phyloP scores from a whole-genome alignment of 805 yeast genomes.

The Kodamaea leandrae region DNA sequence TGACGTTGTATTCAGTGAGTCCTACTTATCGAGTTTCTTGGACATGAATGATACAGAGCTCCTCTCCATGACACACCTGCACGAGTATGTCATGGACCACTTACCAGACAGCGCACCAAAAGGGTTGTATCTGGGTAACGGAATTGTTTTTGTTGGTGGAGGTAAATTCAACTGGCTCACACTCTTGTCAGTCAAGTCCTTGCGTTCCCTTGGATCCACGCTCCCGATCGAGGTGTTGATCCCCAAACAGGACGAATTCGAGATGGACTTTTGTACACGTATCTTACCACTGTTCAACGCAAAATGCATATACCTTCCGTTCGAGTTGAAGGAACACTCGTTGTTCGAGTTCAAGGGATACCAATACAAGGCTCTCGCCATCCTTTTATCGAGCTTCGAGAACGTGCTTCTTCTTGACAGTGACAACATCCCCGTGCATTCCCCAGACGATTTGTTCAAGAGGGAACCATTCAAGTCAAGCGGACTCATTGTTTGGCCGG shows the following conservation, averaged over 20 bases:
- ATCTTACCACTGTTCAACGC: constrained; percentile 40
- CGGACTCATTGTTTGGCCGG: constrained; percentile 78
- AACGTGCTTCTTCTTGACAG: constrained; percentile 71
- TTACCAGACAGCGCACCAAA: constrained; percentile 43
- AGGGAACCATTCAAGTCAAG: constrained; percentile 51
- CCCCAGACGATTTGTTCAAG: constrained; percentile 59
- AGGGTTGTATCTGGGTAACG: constrained; percentile 44
- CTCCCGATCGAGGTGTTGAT: constrained; percentile 82
- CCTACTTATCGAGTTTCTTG: constrained; percentile 49
- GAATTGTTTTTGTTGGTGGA: constrained; percentile 75
- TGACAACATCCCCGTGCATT: constrained; percentile 67
- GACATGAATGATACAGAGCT: constrained; percentile 45
- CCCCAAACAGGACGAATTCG: constrained; percentile 68
- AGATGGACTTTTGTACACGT: constrained; percentile 52
- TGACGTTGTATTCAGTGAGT: constrained; percentile 46
- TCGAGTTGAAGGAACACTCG: constrained; percentile 23
- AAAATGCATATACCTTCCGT: constrained; percentile 37
- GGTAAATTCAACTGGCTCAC: constrained; percentile 75
- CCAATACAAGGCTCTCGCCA: constrained; percentile 43
- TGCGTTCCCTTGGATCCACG: constrained; percentile 64
- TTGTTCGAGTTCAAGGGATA: constrained; percentile 42
- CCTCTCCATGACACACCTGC: constrained; percentile 45
- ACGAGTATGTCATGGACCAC: constrained; percentile 41
- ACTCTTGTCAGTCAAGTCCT: constrained; percentile 57
- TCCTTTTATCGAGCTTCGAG: constrained; percentile 53